Base-by-base conservation (phyloP, 148 eudicot species). In the Gaultheria prostrata region DNA sequence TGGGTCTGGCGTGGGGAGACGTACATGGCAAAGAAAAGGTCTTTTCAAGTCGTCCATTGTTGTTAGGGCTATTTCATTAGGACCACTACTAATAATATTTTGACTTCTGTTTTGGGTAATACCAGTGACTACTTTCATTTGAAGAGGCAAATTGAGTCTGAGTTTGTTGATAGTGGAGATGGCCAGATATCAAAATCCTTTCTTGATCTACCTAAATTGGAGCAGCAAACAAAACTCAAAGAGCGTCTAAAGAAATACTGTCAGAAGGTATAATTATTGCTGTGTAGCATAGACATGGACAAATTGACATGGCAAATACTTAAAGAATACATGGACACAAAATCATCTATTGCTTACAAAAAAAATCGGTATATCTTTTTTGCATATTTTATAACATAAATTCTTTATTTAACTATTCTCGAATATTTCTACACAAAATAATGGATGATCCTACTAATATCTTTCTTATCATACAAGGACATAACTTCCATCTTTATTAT, bases 1-100 rank as follows among this genome's bases (percentile, higher is more conserved):
- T 97, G 99, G 99, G 99, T 97, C 80, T 97, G 99, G 99, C 98
- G 99, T 74, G 99, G 99, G 79, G 98, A 93, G 91, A 92, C 94
- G 53, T 97, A 93, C 89, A 97, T 53, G 90, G 98, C 98, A 82
- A 95, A 93, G 89, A 95, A 90, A 92, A 97, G 98, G 99, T 97
- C 51, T 82, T 76, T 67, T 70, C 84, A 61, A 56, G n/a, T 67
- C 53, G 56, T 87, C 51, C 82, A 63, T 49, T 80, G 77, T 76
- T 69, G 65, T 80, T 80, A 56, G 78, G 71, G 76, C n/a, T 86
- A 28, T 75, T 80, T 45, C 67, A 69, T 32, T 76, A 45, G 33
- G 56, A 57, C 20, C 61, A 61, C 39, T 57, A 69, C 80, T 85
- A 51, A 81, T 70, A 43, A 65, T 13, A 54, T 57, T 48, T 79